A percentile compares a stretch with the other conserved stretches of the same genome.
phyloP scores from a whole-genome alignment of 192 early-diverging fungal genomes.

The Piromyces finnis region DNA sequence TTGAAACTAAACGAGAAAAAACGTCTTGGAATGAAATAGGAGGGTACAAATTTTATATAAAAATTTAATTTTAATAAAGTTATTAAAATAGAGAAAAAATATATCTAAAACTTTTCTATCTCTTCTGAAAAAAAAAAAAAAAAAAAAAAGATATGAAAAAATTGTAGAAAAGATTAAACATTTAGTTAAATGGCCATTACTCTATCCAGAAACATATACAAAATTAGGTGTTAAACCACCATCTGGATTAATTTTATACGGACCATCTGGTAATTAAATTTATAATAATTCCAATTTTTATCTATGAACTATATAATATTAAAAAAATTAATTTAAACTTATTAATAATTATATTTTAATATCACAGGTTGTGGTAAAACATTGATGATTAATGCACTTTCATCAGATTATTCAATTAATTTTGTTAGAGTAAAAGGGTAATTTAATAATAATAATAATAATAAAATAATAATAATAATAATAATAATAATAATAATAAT shows the following conservation, averaged over 20 bases:
- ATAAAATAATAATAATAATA: no score
- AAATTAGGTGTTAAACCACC: constrained; percentile 54
- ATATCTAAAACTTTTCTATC: no score
- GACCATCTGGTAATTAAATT: constrained; percentile 65
- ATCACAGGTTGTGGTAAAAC: constrained; percentile 77
- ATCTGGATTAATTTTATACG: constrained; percentile 73
- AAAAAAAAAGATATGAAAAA: constrained; percentile 38
- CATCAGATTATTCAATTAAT: constrained; percentile 56
- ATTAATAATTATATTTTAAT: no score
- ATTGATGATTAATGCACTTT: constrained; percentile 57
- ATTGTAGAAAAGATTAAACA: constrained; percentile 38
- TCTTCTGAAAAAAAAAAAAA: no score
- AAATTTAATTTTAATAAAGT: neutral
- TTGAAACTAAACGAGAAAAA: constrained; percentile 31
- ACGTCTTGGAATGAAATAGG: constrained; percentile 46
- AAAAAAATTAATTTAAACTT: no score
- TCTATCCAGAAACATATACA: constrained; percentile 26
- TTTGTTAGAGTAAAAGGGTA: constrained; percentile 72
- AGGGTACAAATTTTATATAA: constrained; percentile 35
- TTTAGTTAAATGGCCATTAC: constrained; percentile 34
- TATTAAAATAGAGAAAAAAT: no score
- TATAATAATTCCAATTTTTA: no score
- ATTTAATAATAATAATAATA: no score
- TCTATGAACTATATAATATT: no score
- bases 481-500: no score